Evolutionary conservation across 1,284 basidiomycete species (phyloP), one percentile per base, ranked within the genome.

Genomic region (Cutaneotrichosporon sp.): DNA sequence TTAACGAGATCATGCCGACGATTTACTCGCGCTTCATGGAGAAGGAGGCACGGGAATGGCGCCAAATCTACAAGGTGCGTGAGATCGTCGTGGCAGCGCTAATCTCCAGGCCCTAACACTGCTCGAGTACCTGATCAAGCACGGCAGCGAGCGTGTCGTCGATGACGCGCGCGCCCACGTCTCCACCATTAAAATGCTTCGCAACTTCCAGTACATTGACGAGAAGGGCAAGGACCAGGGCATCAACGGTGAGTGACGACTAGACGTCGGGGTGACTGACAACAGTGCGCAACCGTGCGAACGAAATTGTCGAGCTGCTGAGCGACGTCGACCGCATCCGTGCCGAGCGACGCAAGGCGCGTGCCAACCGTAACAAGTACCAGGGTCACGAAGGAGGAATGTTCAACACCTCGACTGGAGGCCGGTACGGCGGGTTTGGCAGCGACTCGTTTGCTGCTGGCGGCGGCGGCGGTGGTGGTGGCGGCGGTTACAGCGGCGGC

Each of bases 1-100:
- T 99, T 77, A 98, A 98, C 76, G 96, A 99, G 78, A 92, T 98
- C 70, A 97, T 99, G 92, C 94, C 96, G 2, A 87, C 85, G 68
- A 97, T 97, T 66, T 98, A 97, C 75, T 81, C 86, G 4, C 84
- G 89, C 22, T 91, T 91, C 76, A 92, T 92, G 89, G 94, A 98
- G 67, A 97, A 97, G 77, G 96, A 98, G 75, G 96, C 96, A 0
- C 80, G 87, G 26, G 91, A 99, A 72, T 99, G 94, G 94, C 81
- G 94, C 38, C 93, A 98, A 77, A 98, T 99, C 60, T 99, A 99
- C 83, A 99, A 99, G 81, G 90, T 85, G 36, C 51, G 66, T 46
- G 2, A 17, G 15, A 14, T 22, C 26, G 33, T 9, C 9, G 21
- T 7, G 36, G 36, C 36, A 44, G 41, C 3, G 20, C 34, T 23